Evolutionary conservation across 192 early-diverging fungal genomes (phyloP), one percentile per base, ranked within the genome.

Genomic region (Cetraspora pellucida): DNA sequence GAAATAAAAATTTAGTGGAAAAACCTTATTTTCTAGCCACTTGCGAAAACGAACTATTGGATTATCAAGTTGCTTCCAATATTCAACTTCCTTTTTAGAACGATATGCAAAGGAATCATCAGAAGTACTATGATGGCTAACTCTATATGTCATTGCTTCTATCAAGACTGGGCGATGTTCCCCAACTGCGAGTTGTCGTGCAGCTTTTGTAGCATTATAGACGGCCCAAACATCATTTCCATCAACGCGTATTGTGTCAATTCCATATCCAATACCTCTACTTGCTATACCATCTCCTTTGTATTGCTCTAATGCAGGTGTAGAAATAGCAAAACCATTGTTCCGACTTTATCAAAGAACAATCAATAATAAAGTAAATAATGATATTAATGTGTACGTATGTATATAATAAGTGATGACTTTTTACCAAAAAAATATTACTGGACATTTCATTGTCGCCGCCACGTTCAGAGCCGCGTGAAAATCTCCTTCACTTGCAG

Each of bases 151-250:
- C 92, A 99, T 92, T 21, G 97, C 94, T 84, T 99, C 97, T 54
- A 99, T 94, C 47, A 99, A 86, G 1, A 98, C 94, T 1, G 97
- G 97, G 74, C 89, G 89, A 80, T 92, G 86, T 75, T 95, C 86
- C 44, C 90, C 89, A 45, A 97, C 88, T 1, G 93, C 94, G 21
- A 95, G 89, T 65, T 91, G 82, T 68, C 96, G 87, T 3, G 97
- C 96, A 30, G 90, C 91, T 75, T 89, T 89, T 8, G 93, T 93
- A 4, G 92, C 96, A 72, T 95, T 95, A 80, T 97, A 98, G n/a
- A 97, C 94, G 6, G 96, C 97, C 95, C 97, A 92, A 25, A 96
- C 91, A 80, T 99, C 97, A 87, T 99, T 99, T 71, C 97, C 97
- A 77, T 99, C 97, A 17, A 98, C 95, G 27, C 97, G 92, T 76